These are phyloP conservation scores for Yamadazyma insecticola DNA, from an alignment of 805 yeast species.

Conservation along the genomic window DNA sequence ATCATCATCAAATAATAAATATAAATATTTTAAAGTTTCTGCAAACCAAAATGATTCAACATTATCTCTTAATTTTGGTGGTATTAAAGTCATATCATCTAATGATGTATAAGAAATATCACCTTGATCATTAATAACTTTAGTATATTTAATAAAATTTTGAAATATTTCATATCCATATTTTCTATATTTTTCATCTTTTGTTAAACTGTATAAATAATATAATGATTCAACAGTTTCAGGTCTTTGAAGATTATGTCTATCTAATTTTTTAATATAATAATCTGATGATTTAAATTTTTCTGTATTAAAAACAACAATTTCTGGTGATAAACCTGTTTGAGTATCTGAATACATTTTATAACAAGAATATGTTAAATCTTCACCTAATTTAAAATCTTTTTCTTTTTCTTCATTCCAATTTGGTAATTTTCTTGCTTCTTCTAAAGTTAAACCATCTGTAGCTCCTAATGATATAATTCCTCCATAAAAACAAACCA, in stretches of 20 bases:
- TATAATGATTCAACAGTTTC: conserved; percentile 90
- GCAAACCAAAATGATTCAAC: conserved; percentile 94
- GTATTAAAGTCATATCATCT: conserved; percentile 55
- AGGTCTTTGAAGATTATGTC: conserved; percentile 86
- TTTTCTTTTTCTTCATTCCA: conserved; percentile 59
- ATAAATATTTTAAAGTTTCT: conserved; percentile 84
- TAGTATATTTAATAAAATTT: conserved; percentile 59
- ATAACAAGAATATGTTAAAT: conserved; percentile 76
- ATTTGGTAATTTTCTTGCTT: conserved; percentile 48
- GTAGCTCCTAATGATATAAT: conserved; percentile 87
- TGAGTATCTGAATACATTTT: conserved; percentile 69
- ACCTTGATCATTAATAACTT: conserved; percentile 38
- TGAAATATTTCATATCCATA: conserved; percentile 89
- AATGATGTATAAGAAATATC: conserved; percentile 57
- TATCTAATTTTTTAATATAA: conserved; percentile 63
- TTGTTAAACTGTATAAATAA: conserved; percentile 72
- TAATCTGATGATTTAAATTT: conserved; percentile 48
- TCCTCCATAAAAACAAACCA: conserved; percentile 90
- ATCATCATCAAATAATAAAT: conserved; percentile 67
- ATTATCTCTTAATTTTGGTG: conserved; percentile 60
- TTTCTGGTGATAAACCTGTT: conserved; percentile 86
- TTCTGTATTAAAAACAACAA: conserved; percentile 73
- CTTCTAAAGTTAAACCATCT: conserved; percentile 53
- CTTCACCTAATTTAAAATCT: conserved; percentile 68
- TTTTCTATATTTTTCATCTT: conserved; percentile 73